A percentile compares a stretch with the other conserved stretches of the same genome.
These are phyloP conservation scores for Biscutella laevigata DNA, from an alignment of 441 rosid species.

Conservation along the genomic window DNA sequence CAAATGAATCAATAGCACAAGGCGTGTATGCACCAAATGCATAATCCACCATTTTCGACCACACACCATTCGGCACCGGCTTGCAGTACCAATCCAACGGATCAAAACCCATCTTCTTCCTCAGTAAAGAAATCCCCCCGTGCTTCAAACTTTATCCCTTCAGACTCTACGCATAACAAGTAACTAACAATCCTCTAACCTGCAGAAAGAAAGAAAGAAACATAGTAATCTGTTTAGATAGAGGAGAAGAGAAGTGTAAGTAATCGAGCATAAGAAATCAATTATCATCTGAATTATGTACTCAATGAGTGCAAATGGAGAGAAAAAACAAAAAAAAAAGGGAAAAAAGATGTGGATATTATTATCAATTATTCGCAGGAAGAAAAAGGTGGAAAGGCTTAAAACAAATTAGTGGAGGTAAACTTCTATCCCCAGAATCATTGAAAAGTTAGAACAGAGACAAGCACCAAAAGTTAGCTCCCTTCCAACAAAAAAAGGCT, in stretches of 20 bases:
- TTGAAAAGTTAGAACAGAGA: conserved; percentile 17
- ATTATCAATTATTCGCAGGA: not conserved
- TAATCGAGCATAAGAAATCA: not conserved
- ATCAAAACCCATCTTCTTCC: conserved; percentile 49
- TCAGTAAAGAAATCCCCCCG: not conserved
- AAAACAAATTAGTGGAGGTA: not conserved
- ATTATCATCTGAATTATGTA: not conserved
- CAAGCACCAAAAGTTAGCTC: conserved; percentile 9
- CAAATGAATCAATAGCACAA: conserved; percentile 74
- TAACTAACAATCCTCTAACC: conserved; percentile 12
- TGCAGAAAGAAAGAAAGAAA: not conserved
- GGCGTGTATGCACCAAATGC: conserved; percentile 95
- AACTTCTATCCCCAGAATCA: conserved; percentile 10
- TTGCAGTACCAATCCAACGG: conserved; percentile 79
- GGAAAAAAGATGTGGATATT: conserved; percentile 10
- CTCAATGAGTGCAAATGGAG: not conserved
- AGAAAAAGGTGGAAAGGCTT: not conserved
- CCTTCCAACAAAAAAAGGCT: not conserved
- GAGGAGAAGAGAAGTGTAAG: not conserved
- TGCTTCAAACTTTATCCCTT: not conserved
- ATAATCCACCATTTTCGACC: conserved; percentile 67
- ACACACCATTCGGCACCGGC: conserved; percentile 66
- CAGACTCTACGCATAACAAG: conserved; percentile 12
- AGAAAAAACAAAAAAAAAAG: no score
- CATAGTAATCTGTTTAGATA: not conserved